A percentile compares a stretch with the other conserved stretches of the same genome.
phyloP scores from a whole-genome alignment of 805 yeast genomes.

The Pichia kluyveri region DNA sequence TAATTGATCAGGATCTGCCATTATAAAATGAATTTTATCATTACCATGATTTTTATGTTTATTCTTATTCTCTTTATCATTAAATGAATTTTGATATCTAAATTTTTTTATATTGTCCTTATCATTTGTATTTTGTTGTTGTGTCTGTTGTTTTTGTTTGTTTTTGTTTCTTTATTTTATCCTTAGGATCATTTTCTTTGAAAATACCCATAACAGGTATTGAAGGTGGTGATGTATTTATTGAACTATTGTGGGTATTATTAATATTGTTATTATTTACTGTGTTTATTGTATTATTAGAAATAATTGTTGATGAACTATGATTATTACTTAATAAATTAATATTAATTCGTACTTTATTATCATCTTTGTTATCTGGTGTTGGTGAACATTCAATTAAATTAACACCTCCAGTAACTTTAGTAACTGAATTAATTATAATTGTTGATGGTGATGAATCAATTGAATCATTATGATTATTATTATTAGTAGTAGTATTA shows the following conservation, averaged over 20 bases:
- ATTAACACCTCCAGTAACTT: slow-evolving; percentile 9
- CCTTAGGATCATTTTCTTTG: slow-evolving; percentile 5
- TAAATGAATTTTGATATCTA: background rate
- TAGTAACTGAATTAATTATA: slow-evolving; percentile 21
- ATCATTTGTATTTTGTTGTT: background rate
- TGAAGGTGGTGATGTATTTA: no score
- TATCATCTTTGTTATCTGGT: slow-evolving; percentile 18
- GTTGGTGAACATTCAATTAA: slow-evolving; percentile 21
- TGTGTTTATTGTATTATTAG: no score
- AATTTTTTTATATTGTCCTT: background rate
- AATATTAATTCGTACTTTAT: background rate
- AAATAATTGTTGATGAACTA: no score
- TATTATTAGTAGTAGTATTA: background rate
- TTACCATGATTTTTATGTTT: background rate
- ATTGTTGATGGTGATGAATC: slow-evolving; percentile 30
- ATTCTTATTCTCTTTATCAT: background rate
- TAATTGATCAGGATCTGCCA: slow-evolving; percentile 10
- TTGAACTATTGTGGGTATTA: background rate
- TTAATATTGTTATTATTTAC: background rate
- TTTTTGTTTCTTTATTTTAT: background rate
- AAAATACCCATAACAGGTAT: slow-evolving; percentile 22
- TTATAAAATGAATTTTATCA: slow-evolving; percentile 9
- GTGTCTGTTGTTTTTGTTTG: background rate
- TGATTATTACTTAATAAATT: no score
- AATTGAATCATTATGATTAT: background rate